Percentiles rank a stretch among this genome's conserved stretches.
Conservation (phyloP, 2,329 filamentous ascomycete genomes). For the Cercospora zeina region DNA sequence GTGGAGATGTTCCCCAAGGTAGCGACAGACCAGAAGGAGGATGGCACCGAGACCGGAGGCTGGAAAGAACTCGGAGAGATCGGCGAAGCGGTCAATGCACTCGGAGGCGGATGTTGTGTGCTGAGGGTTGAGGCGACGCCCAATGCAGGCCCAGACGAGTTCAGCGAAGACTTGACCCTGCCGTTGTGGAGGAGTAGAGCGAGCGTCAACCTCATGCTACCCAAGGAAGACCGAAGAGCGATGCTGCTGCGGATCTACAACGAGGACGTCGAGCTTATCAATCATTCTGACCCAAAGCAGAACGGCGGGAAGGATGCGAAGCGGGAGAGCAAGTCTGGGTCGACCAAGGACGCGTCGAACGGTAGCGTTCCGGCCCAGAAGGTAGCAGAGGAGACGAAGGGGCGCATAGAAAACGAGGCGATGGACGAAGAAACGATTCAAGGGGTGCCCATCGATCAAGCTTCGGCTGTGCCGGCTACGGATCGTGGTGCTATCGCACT, state of each 20-base stretch:
- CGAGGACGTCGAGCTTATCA: constrained; percentile 80
- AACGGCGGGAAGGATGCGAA: constrained; percentile 20
- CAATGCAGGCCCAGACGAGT: constrained; percentile 48
- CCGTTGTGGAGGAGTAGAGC: constrained; percentile 93
- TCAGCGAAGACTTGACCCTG: constrained; percentile 78
- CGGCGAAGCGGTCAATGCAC: constrained; percentile 73
- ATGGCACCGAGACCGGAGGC: constrained; percentile 57
- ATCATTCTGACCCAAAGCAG: constrained; percentile 50
- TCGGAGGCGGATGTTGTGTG: constrained; percentile 90
- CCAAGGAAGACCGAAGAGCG: constrained; percentile 89
- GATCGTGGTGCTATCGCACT: constrained; percentile 32
- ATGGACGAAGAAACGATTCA: constrained; percentile 16
- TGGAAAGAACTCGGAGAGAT: constrained; percentile 83
- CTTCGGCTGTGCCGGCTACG: constrained; percentile 17
- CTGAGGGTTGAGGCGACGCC: constrained; percentile 62
- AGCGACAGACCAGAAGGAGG: constrained; percentile 37
- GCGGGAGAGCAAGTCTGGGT: constrained; percentile 2
- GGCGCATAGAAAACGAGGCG: constrained; percentile 27
- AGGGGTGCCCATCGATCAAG: constrained; percentile 14
- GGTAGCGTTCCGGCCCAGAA: constrained; percentile 27
- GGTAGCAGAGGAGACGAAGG: constrained; percentile 26
- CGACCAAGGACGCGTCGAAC: constrained; percentile 1
- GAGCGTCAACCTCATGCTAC: constrained; percentile 93
- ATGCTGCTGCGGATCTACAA: constrained; percentile 92
- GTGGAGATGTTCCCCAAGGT: constrained; percentile 97